phyloP scores from a whole-genome alignment of 2,329 filamentous ascomycete genomes.

The Alternaria conjuncta region DNA sequence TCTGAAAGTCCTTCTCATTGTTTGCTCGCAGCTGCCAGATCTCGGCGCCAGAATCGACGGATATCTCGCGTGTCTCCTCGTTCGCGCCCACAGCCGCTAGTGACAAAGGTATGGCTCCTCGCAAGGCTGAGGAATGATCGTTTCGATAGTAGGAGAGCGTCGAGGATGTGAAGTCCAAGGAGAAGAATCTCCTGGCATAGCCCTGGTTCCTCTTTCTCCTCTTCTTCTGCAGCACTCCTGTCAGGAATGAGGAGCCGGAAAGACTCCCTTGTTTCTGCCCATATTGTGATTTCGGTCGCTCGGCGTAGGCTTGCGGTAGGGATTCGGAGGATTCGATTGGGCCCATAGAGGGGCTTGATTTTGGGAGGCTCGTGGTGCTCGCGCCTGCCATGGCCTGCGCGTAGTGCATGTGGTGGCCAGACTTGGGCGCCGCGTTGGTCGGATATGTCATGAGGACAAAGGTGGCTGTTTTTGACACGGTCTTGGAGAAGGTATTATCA shows the following conservation, averaged over 20 bases:
- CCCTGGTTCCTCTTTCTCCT: constrained; percentile 93
- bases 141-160: constrained; percentile 97
- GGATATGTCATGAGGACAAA: constrained; percentile 95
- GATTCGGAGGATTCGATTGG: constrained; percentile 60
- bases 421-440: constrained; percentile 77
- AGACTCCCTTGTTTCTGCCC: constrained; percentile 23
- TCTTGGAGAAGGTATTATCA: constrained; percentile 97
- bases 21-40: constrained; percentile 91
- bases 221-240: constrained; percentile 85
- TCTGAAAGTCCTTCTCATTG: constrained; percentile 82
- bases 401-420: constrained; percentile 70
- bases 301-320: constrained; percentile 49
- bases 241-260: constrained; percentile 68
- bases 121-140: constrained; percentile 87
- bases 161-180: constrained; percentile 90
- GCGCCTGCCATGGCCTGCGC: constrained; percentile 61
- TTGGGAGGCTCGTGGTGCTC: constrained; percentile 48
- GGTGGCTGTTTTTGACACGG: constrained; percentile 88
- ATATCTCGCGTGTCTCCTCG: constrained; percentile 87
- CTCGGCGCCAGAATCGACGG: constrained; percentile 94
- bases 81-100: constrained; percentile 90
- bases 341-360: constrained; percentile 50
- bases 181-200: constrained; percentile 92
- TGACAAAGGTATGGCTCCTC: constrained; percentile 90
- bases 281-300: constrained; percentile 51